Base-by-base conservation (phyloP, 352 stramenopile genomes). In the Pythium oligandrum region DNA sequence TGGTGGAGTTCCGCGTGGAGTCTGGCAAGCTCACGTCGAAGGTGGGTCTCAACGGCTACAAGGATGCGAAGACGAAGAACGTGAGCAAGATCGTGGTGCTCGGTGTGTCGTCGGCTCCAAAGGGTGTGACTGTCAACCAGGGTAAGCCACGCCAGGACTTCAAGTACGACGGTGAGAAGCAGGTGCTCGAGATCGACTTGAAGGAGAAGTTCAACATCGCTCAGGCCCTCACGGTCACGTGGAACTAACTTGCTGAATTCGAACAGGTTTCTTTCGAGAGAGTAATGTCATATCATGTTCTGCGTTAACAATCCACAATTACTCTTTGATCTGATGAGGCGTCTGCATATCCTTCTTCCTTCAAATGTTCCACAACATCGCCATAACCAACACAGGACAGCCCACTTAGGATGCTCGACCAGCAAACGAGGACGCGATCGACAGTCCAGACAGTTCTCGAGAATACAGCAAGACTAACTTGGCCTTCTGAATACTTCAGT, bases 1-100 rank as follows among this genome's bases (percentile, higher is more conserved):
- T 78, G 17, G 48, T 78, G 26, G 54, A 77, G 44, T 79, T 82
- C 43, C 40, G 48, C 17, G 47, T 34, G 12, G 35, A 43, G 9
- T 44, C 40, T 26, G 4, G 58, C 57, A 34, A 1, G 17, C 51
- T 66, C 55, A 55, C 51, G 30, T 59, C 44, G 10, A 62, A 58
- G 44, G 52, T 63, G 8, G 54, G 55, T 39, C 9, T 59, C 17
- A 50, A 61, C 58, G 34, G 52, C 34, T 64, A 59, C 47, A 55
- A 49, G 6, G 51, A 66, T 39, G 64, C 59, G 42, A 55, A 50
- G 40, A 53, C 42, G 30, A 65, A 59, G 51, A 65, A 42, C 46
- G 31, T 67, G 4, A 61, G 58, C 51, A 63, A 66, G 54, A 9
- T 70, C 36, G 48, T 70, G 26, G 57, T 67, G 44, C 59, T 70